These are phyloP conservation scores for Kurtzmaniella fragi DNA, from an alignment of 805 yeast species.

Conservation along the genomic window DNA sequence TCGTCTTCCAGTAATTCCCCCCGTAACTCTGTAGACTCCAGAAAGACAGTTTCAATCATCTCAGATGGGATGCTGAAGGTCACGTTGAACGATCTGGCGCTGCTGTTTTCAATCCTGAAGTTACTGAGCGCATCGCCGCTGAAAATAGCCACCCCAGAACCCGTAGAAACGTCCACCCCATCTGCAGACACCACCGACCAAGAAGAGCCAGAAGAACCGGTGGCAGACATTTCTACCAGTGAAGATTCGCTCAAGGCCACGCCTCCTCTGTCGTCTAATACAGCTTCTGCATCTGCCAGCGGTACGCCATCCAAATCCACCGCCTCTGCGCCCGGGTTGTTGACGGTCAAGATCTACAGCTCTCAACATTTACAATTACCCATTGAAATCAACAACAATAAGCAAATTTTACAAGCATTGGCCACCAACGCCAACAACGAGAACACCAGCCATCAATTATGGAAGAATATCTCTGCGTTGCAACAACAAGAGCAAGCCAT, in stretches of 20 bases:
- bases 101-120: background rate
- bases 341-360: slow-evolving; percentile 72
- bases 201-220: background rate
- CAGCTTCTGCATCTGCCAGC: slow-evolving; percentile 8
- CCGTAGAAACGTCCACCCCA: background rate
- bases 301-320: background rate
- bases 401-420: slow-evolving; percentile 57
- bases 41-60: slow-evolving; percentile 18
- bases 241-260: background rate
- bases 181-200: background rate
- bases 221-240: background rate
- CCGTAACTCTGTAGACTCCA: slow-evolving; percentile 19
- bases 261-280: background rate
- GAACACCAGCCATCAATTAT: slow-evolving; percentile 21
- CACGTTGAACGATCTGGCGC: slow-evolving; percentile 1
- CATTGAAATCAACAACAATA: slow-evolving; percentile 59
- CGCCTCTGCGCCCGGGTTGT: slow-evolving; percentile 53
- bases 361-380: slow-evolving; percentile 69
- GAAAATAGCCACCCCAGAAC: slow-evolving; percentile 1
- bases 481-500: slow-evolving; percentile 11
- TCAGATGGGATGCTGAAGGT: slow-evolving; percentile 20
- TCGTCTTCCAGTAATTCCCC: slow-evolving; percentile 10
- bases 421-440: slow-evolving; percentile 47
- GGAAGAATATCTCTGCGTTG: slow-evolving; percentile 21
- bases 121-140: background rate